Conservation (phyloP, 1,139 yeast species). For the Barnettozyma hawaiiensis region DNA sequence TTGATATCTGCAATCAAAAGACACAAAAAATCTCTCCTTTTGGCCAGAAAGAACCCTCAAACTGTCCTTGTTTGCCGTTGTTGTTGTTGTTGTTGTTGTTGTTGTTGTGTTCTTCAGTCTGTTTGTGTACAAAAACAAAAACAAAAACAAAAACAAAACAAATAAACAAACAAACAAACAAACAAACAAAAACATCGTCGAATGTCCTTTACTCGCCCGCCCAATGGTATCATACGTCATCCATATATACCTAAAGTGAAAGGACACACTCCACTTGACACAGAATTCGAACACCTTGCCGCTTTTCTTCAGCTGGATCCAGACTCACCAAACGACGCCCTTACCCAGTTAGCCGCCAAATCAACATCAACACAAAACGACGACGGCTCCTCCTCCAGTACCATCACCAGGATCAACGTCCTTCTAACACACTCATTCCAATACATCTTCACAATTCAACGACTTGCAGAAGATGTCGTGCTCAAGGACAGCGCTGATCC, state of each 20-base stretch:
- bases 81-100: no score
- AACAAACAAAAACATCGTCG: no score
- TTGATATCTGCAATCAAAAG: no score
- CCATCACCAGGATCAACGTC: constrained; percentile 4
- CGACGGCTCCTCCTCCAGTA: background rate
- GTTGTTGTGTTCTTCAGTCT: background rate
- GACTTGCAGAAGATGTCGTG: constrained; percentile 8
- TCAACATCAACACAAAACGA: background rate
- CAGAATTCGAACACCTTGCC: constrained; percentile 26
- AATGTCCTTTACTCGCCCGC: background rate
- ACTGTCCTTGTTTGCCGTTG: no score
- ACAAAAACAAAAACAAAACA: background rate
- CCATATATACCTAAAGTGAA: constrained; percentile 28
- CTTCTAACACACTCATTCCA: constrained; percentile 10
- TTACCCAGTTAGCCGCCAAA: constrained; percentile 15
- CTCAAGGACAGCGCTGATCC: constrained; percentile 8
- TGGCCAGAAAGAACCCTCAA: no score
- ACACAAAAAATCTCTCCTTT: no score
- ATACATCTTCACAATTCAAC: constrained; percentile 14
- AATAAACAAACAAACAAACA: no score
- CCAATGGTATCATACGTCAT: background rate
- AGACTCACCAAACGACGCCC: constrained; percentile 17
- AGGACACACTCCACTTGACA: constrained; percentile 35
- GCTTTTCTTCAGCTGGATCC: constrained; percentile 26
- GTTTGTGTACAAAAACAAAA: background rate